Evolutionary conservation across 768 basidiomycete species (phyloP), one percentile per base, ranked within the genome.

Genomic region (Tricholoma furcatifolium): DNA sequence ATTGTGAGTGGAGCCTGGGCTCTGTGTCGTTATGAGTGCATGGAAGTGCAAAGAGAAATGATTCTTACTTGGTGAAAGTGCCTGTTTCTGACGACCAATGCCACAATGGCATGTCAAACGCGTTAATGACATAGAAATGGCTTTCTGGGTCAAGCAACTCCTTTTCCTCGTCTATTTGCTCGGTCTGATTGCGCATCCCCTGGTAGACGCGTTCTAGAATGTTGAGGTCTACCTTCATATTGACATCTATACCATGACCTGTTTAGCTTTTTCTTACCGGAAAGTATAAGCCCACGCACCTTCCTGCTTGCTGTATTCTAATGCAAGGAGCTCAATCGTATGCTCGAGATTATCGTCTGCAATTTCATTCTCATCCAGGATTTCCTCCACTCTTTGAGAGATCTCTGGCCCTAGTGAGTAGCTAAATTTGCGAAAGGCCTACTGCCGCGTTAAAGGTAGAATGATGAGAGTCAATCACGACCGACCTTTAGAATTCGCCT

Each of bases 41-140:
- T 36, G 36, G 8, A 8, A 48, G 24, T 55, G 45, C 49, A 24
- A 31, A 20, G 39, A 38, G 17, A 10, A 17, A 12, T 45, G 36
- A 30, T 18, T 47, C 80, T 41, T 64, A 96, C 95, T 83, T 89
- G 53, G 93, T 92, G 62, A 98, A 98, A 1, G 89, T 87, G 42
- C 88, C 88, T 53, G 89, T 75, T 62, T 95, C 91, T 27, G 78
- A 72, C 14, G 94, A 93, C 85, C 92, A 99, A 61, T 87, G 81
- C 87, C 94, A 94, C 11, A 85, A 72, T 1, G 97, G 97, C 94
- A 98, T 98, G 47, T 96, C 93, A 62, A 93, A 96, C 9, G 96
- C 87, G 66, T 96, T 84, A 27, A 98, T 74, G 58, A 98, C 75
- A 61, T 84, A 83, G 24, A 98, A 70, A 65, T 97, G 90, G 38